Base-by-base conservation (phyloP, 306 rosid genomes). In the Dryas drummondii region DNA sequence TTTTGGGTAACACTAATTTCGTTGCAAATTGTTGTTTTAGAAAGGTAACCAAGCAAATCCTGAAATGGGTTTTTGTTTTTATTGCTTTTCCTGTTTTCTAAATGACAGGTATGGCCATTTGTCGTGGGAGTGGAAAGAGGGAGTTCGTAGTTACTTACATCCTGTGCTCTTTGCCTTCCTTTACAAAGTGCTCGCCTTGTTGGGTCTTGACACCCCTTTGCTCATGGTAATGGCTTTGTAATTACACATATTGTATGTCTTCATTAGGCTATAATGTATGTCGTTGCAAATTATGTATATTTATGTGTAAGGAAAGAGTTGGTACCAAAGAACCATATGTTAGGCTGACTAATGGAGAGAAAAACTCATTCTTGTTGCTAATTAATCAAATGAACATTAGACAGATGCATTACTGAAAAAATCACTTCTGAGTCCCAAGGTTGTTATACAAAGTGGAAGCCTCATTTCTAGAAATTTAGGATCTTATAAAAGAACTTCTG, bases 81-180 rank as follows among this genome's bases (percentile, higher is more conserved):
- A 51, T 66, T 42, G 2, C 37, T 32, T 32, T 32, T 32, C 37
- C 37, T 32, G 22, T 63, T 16, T 42, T 81, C n/a, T 71, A 5
- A 65, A 51, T 70, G 73, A 52, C 79, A 94, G 97, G 86, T 94
- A 86, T 45, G 97, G 97, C 46, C 97, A 94, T 85, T 82, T 94
- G 78, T 88, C 97, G 9, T 94, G 98, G 98, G 98, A 94, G 60
- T 94, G 98, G 98, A 84, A 86, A 83, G 78, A 79, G 83, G 97
- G 97, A 53, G 87, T 92, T 11, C 91, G 97, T 4, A 90, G 97
- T 87, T 91, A 85, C 82, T 80, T 90, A 76, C 99, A 94, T 71
- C 99, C 97, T 1, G 14, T 92, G 74, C 70, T 90, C 75, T 94
- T 94, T 84, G 90, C 89, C 76, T 79, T 77, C 7, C 96, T 92